These are phyloP conservation scores for Avicennia marina DNA, from an alignment of 257 asterid species.

Conservation along the genomic window DNA sequence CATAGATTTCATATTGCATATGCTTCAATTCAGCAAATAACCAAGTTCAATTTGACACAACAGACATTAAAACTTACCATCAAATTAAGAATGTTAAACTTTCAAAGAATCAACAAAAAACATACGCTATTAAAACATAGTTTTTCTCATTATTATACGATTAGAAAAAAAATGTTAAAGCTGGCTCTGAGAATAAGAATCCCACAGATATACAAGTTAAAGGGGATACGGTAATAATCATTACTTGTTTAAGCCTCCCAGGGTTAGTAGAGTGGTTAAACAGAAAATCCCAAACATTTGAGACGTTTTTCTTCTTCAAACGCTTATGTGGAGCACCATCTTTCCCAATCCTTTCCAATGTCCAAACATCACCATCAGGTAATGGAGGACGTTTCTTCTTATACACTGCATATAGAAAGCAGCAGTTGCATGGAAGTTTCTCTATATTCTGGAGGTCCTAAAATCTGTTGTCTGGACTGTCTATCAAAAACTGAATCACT, in stretches of 20 bases:
- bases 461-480: neutral
- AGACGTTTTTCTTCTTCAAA: slow-evolving; percentile 8
- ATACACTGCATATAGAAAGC: slow-evolving; percentile 20
- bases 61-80: too few species aligned
- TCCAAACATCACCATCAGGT: slow-evolving; percentile 13
- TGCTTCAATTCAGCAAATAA: too few species aligned
- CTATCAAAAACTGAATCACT: too few species aligned
- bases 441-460: neutral
- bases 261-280: slow-evolving; percentile 27
- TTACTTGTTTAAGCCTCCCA: slow-evolving; percentile 26
- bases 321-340: neutral
- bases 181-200: neutral
- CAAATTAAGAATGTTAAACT: too few species aligned
- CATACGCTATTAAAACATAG: neutral
- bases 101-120: too few species aligned
- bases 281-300: slow-evolving; percentile 32
- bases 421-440: slow-evolving; percentile 7
- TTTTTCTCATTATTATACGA: too few species aligned
- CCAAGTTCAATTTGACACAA: too few species aligned
- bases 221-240: neutral
- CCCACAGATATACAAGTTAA: neutral
- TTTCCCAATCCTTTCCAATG: neutral
- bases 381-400: slow-evolving; percentile 18
- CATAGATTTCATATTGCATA: neutral
- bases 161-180: too few species aligned